Evolutionary conservation across 768 basidiomycete genomes (phyloP), one percentile per base, ranked within the genome.

Genomic region (Coprinopsis cinerea): DNA sequence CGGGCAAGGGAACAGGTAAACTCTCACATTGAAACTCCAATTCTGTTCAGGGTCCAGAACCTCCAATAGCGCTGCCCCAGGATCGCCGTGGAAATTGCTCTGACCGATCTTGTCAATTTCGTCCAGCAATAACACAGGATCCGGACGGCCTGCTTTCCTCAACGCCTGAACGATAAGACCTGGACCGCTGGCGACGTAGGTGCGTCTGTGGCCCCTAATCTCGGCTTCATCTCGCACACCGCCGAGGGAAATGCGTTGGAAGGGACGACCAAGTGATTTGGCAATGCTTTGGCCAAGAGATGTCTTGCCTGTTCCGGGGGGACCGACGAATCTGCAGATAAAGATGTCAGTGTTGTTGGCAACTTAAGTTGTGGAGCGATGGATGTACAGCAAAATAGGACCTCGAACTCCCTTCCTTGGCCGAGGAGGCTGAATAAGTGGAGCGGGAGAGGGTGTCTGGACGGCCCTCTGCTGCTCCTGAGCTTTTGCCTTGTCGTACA

Each of bases 31-130:
- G 61, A 90, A 90, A 0, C 80, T 75, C 60, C 87, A 78, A 54
- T 93, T 94, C 65, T 95, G 92, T 62, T 96, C 94, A 0, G 94
- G 94, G 62, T 96, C 94, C 46, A 97, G 74, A 0, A 94, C 92
- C 59, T 97, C 93, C 3, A 97, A 68, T 52, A 97, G 65, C 0
- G 93, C 93, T 32, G 94, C 94, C 2, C 80, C 82, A 13, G 93
- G 93, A 63, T 95, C 92, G 0, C 93, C 93, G 57, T 95, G 92
- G 69, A 88, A 88, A 59, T 88, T 92, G 57, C 78, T 86, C 49
- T 85, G 83, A 0, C 86, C 85, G 48, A 92, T 78, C 67, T 96
- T 96, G 68, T 96, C 94, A 37, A 96, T 82, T 64, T 96, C 94
- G 59, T 96, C 94, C 69, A 94, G 69, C 26, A 97, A 67, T 47